Percentiles rank a stretch among this genome's conserved stretches.
Conservation (phyloP, 1,139 yeast species). For the Suhomyces taliae region DNA sequence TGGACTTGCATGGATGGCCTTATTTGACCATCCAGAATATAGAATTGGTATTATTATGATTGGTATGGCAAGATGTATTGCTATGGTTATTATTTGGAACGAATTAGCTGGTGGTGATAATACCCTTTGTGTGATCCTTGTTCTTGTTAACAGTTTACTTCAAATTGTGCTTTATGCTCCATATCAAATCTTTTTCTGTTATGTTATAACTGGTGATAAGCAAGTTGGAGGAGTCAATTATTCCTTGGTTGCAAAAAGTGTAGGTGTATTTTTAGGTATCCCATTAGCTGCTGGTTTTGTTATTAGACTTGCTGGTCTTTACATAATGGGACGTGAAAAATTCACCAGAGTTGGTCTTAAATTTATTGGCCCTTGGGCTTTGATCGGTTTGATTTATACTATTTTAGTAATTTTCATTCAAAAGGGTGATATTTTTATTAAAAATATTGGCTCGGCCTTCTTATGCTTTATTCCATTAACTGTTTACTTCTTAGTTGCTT, state of each 20-base stretch:
- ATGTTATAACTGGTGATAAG: constrained; percentile 34
- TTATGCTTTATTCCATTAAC: constrained; percentile 53
- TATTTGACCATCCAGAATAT: constrained; percentile 50
- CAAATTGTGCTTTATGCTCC: constrained; percentile 60
- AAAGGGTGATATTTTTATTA: constrained; percentile 52
- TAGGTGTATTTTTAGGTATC: constrained; percentile 55
- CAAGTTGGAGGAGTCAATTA: constrained; percentile 27
- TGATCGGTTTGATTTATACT: constrained; percentile 54
- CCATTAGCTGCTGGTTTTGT: constrained; percentile 51
- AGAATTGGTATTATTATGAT: constrained; percentile 58
- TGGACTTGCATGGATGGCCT: constrained; percentile 55
- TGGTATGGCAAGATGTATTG: constrained; percentile 62
- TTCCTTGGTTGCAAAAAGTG: constrained; percentile 48
- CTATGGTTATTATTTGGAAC: constrained; percentile 67
- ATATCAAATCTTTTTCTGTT: constrained; percentile 47
- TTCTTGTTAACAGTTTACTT: constrained; percentile 50
- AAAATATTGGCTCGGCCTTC: constrained; percentile 51
- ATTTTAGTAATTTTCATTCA: constrained; percentile 54
- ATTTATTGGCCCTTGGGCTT: constrained; percentile 48
- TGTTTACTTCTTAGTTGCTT: constrained; percentile 49
- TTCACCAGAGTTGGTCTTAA: constrained; percentile 38
- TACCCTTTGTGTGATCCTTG: constrained; percentile 53
- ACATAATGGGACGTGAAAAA: constrained; percentile 24
- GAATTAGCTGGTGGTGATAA: constrained; percentile 55
- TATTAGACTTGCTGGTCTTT: constrained; percentile 30